Base-by-base conservation (phyloP, 169 alveolate species). In the Eimeria sp. region DNA sequence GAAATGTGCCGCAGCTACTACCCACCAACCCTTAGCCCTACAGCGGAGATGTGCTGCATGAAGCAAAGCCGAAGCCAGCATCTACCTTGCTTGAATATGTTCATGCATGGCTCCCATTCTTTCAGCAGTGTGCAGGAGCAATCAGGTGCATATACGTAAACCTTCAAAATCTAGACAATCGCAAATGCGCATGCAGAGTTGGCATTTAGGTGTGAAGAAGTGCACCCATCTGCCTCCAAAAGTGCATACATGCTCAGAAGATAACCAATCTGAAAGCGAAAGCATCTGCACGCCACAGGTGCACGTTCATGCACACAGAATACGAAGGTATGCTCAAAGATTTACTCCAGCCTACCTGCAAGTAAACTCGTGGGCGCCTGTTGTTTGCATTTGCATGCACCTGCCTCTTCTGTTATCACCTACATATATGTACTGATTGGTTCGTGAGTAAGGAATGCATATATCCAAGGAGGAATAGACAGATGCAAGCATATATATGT, bases 121-220 rank as follows among this genome's bases (percentile, higher is more conserved):
- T 7, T n/a, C 75, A 54, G 63, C 63, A 16, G 63, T 3, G 63
- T 11, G 11, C 63, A 0, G 63, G 18, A 54, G 63, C 63, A 11
- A 54, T 65, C n/a, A 27, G 70, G 20, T 14, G 20, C 20, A 6
- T 7, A 61, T 61, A 61, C n/a, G n/a, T 61, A 14, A 10, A 61
- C 70, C 20, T 61, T 27, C 40, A 34, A 34, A 34, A 0, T 34
- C 40, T 34, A 34, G 40, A 34, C 40, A 34, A 2, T 34, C 40
- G 78, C 78, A 70, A n/a, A 27, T 70, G 49, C 78, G 78, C 78
- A 70, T 70, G 78, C 78, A 30, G 20, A n/a, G 45, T 49, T 30
- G 7, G 49, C 49, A 30, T 30, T n/a, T 7, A 18, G 75, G 11
- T 25, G 30, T 61, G 70, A 61, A 61, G 20, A 10, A 65, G 43